Base-by-base conservation (phyloP, 495 filamentous ascomycete species). In the Penicillium silybi region DNA sequence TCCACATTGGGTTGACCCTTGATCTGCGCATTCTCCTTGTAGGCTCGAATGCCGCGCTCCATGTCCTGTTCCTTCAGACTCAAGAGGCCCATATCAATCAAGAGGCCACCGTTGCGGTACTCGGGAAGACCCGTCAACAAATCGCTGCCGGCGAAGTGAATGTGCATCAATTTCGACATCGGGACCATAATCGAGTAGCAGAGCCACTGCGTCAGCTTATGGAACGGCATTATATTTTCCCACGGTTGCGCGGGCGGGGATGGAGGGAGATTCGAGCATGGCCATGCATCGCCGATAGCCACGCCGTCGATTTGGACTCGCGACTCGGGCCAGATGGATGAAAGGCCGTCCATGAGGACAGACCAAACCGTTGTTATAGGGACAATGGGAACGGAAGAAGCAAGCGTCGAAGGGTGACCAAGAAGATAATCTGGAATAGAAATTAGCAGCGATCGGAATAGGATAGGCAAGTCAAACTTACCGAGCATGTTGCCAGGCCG, bases 401-500 rank as follows among this genome's bases (percentile, higher is more conserved):
- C 89, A 52, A 89, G 82, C 9, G 95, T 96, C 0, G 88, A 83
- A 0, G 92, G 85, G 61, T 98, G 95, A 19, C 85, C 84, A n/a
- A 98, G 80, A 44, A 98, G 84, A 66, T 95, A 91, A 67, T 97
- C 93, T 95, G 51, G 22, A 37, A 19, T 16, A 41, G 9, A 42
- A 8, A 13, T 49, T 58, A 51, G 50, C 37, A 50, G 35, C 52
- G 56, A 49, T 53, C 27, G 25, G 15, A n/a, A 29, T n/a, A 22
- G 26, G 29, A 23, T 10, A 27, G 7, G 23, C 25, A 16, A 20
- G 20, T 29, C 11, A 6, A 22, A 9, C 82, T 54, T 80, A 95
- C 91, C 91, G 39, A 98, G 83, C 86, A 98, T 92, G 62, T 95
- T 93, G 53, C 95, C 93, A 19, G 93, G 93, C 51, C 93, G 75